Base-by-base conservation (phyloP, 441 rosid species). In the Pelargonium cotyledonis region DNA sequence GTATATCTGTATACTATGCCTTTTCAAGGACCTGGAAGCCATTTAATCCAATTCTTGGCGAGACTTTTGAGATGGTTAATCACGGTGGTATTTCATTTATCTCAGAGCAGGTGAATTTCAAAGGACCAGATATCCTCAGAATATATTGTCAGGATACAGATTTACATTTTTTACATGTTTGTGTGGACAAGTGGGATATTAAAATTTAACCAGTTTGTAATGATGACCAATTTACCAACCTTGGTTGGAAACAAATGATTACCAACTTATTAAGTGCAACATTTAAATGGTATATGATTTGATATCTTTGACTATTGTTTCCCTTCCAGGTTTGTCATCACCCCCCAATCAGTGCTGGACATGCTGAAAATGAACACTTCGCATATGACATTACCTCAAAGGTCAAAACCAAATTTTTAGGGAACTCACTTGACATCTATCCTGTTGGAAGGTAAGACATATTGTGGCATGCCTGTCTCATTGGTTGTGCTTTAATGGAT, bases 41-140 rank as follows among this genome's bases (percentile, higher is more conserved):
- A 1, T 92, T 95, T 75, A 92, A 95, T 82, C 99, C 98, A 49
- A 89, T 95, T 79, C 96, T 92, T n/a, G 99, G 97, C 0, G 98
- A 95, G 85, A 95, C 98, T 72, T 95, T 83, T 72, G 98, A 95
- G 77, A 73, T 92, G 96, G 80, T 77, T 26, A 90, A 90, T 79
- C 87, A 88, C 75, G 88, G 83, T 64, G 92, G 93, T 53, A 73
- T 95, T n/a, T 80, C 86, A 71, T 92, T 92, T 76, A 83, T 95
- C 46, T 65, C 92, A 14, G 98, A 95, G 77, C 98, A 95, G 96
- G 97, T 89, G 72, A 72, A 79, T 68, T 64, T 47, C 62, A 18
- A 21, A 11, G 60, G 51, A 64, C 47, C 35, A 47, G 31, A 64
- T 57, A 7, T 55, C 16, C 69, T 62, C 12, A n/a, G 53, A 26